A percentile compares a stretch with the other conserved stretches of the same genome.
phyloP scores from a whole-genome alignment of 1,284 basidiomycete species.

The Austroboletus novae-zelandiae region DNA sequence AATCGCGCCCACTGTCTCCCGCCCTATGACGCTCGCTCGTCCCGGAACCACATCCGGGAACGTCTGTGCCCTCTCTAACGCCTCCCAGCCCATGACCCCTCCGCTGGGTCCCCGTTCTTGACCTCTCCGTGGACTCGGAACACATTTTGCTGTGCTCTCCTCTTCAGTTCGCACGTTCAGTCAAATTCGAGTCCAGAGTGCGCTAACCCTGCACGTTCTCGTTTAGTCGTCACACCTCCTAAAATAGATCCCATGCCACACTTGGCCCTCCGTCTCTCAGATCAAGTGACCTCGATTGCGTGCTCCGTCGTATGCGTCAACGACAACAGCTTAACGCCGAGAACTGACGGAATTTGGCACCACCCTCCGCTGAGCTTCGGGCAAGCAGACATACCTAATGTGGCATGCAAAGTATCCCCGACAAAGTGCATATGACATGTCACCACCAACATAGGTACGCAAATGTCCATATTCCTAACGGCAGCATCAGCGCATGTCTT shows the following conservation, averaged over 20 bases:
- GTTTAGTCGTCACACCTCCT: not conserved
- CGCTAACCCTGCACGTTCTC: not conserved
- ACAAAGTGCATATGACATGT: not conserved
- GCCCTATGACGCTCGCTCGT: not conserved
- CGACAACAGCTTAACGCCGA: conserved; percentile 4
- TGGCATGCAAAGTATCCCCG: not conserved
- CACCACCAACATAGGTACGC: not conserved
- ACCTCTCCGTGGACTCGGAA: conserved; percentile 7
- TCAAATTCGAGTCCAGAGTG: conserved; percentile 5
- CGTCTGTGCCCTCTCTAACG: too few species aligned
- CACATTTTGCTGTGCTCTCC: conserved; percentile 10
- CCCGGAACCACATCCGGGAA: not conserved
- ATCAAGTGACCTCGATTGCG: conserved; percentile 13
- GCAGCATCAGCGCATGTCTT: not conserved
- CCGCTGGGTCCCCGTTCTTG: too few species aligned
- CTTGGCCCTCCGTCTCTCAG: not conserved
- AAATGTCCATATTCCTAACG: not conserved
- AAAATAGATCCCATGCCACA: not conserved
- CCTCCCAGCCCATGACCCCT: too few species aligned
- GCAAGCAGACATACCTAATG: not conserved
- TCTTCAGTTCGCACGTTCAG: conserved; percentile 14
- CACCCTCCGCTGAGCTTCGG: conserved; percentile 5
- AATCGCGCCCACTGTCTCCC: not conserved
- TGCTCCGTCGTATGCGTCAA: conserved; percentile 15
- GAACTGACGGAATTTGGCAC: conserved; percentile 5